These are phyloP conservation scores for Leishmania martiniquensis DNA, from an alignment of 208 protist genomes.

Conservation along the genomic window DNA sequence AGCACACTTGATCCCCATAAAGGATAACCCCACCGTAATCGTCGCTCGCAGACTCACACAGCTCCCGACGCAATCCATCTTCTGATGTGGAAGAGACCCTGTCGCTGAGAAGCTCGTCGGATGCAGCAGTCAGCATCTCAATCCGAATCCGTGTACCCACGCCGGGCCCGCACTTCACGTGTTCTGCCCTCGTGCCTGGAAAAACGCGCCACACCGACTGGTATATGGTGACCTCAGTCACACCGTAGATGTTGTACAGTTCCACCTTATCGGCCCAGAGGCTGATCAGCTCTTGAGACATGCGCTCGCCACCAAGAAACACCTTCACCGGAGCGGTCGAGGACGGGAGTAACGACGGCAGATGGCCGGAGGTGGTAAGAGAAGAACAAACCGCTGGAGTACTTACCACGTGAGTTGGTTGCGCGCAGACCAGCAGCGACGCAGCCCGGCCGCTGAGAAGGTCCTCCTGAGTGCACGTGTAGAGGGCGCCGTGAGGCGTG, in stretches of 20 bases:
- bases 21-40: constrained; percentile 46
- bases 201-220: constrained; percentile 40
- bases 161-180: constrained; percentile 41
- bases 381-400: constrained; percentile 49
- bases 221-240: constrained; percentile 74
- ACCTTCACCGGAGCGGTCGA: constrained; percentile 30
- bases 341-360: background rate
- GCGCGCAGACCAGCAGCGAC: constrained; percentile 15
- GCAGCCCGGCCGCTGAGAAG: constrained; percentile 33
- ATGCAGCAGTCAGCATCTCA: constrained; percentile 8
- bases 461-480: constrained; percentile 25
- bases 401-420: constrained; percentile 56
- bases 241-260: constrained; percentile 70
- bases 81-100: background rate
- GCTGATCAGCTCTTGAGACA: constrained; percentile 40
- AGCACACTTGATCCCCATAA: constrained; percentile 52
- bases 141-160: constrained; percentile 29
- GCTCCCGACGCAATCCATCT: background rate
- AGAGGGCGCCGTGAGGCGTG: constrained; percentile 27
- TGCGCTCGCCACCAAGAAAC: constrained; percentile 55
- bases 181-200: constrained; percentile 13
- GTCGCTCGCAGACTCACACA: background rate
- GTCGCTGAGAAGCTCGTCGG: background rate
- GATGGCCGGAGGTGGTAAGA: constrained; percentile 7
- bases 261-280: constrained; percentile 39